Percentiles rank a stretch among this genome's conserved stretches.
phyloP scores from a whole-genome alignment of 2,329 filamentous ascomycete species.

The Penicillium paneum region DNA sequence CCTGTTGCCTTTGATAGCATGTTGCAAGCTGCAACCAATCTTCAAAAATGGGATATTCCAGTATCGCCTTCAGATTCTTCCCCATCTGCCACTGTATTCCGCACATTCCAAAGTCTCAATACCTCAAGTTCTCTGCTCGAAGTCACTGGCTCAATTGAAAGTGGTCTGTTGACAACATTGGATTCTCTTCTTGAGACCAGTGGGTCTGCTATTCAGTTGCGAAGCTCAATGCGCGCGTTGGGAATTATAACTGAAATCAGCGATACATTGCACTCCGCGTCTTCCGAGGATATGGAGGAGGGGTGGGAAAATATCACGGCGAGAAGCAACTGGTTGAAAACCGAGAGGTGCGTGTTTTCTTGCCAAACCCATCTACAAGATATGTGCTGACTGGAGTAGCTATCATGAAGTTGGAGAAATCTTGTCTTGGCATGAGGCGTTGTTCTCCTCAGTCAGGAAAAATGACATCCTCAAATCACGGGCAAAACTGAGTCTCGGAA shows the following conservation, averaged over 20 bases:
- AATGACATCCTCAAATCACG: slow-evolving; percentile 61
- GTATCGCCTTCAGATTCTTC: slow-evolving; percentile 62
- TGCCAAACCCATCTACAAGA: neutral
- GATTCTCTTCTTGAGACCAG: slow-evolving; percentile 35
- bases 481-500: slow-evolving; percentile 58
- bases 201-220: slow-evolving; percentile 46
- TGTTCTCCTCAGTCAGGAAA: slow-evolving; percentile 74
- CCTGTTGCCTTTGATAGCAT: slow-evolving; percentile 64
- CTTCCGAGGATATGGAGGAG: slow-evolving; percentile 58
- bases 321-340: slow-evolving; percentile 76
- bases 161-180: slow-evolving; percentile 54
- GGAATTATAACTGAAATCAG: slow-evolving; percentile 78
- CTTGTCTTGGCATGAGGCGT: slow-evolving; percentile 76
- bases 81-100: slow-evolving; percentile 70
- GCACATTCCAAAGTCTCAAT: slow-evolving; percentile 74
- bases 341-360: slow-evolving; percentile 61
- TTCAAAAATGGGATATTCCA: slow-evolving; percentile 90
- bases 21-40: slow-evolving; percentile 72
- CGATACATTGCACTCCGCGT: slow-evolving; percentile 65
- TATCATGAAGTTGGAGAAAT: slow-evolving; percentile 69
- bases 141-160: slow-evolving; percentile 59
- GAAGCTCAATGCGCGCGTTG: slow-evolving; percentile 59
- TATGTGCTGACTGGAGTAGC: slow-evolving; percentile 31
- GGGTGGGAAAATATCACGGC: slow-evolving; percentile 62
- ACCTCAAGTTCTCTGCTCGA: slow-evolving; percentile 57